A percentile compares a stretch with the other conserved stretches of the same genome.
phyloP scores from a whole-genome alignment of 352 stramenopile genomes.

The Phytophthora capsici region DNA sequence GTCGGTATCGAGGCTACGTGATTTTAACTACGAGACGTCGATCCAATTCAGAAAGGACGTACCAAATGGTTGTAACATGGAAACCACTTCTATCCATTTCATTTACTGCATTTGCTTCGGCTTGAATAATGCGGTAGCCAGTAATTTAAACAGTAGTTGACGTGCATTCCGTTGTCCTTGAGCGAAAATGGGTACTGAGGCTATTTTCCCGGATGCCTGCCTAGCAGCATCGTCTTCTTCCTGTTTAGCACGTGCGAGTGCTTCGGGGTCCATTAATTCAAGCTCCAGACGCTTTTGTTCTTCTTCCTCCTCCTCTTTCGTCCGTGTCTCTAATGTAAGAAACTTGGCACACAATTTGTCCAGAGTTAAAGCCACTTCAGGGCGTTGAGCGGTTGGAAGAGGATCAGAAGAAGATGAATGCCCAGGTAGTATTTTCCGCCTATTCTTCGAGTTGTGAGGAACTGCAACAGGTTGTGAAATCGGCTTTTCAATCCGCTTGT shows the following conservation, averaged over 20 bases:
- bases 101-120: too few species aligned
- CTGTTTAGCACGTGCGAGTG: conserved; percentile 36
- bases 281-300: conserved; percentile 38
- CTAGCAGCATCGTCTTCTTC: conserved; percentile 30
- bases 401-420: background rate
- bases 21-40: too few species aligned
- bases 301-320: conserved; percentile 48
- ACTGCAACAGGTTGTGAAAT: background rate
- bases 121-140: background rate
- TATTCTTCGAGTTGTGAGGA: conserved; percentile 2
- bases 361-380: conserved; percentile 20
- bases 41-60: too few species aligned
- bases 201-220: background rate
- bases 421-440: conserved; percentile 1
- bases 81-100: too few species aligned
- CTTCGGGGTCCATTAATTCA: conserved; percentile 37
- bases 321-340: conserved; percentile 40
- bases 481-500: conserved; percentile 5
- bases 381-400: conserved; percentile 1
- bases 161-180: background rate
- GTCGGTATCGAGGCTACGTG: too few species aligned
- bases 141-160: conserved; percentile 13
- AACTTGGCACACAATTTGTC: conserved; percentile 43
- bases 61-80: too few species aligned
- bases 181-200: background rate